These are phyloP conservation scores for Rosa lucieae DNA, from an alignment of 306 rosid species.

Conservation along the genomic window DNA sequence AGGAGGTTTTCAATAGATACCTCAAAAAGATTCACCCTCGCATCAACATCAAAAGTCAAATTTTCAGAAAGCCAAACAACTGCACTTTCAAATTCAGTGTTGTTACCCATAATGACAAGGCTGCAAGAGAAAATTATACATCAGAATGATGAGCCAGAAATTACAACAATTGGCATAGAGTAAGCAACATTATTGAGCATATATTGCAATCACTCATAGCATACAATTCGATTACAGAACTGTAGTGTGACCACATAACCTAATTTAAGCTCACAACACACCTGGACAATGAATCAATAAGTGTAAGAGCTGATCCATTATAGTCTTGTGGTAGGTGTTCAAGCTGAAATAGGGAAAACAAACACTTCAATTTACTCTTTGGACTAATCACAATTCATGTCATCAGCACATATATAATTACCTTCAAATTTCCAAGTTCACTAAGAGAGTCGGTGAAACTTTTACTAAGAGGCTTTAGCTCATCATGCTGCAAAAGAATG, in stretches of 20 bases:
- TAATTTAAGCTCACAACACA: slow-evolving; percentile 21
- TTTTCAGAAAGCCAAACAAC: slow-evolving; percentile 89
- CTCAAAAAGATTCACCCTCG: slow-evolving; percentile 95
- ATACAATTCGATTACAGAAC: background rate
- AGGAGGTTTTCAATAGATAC: slow-evolving; percentile 27
- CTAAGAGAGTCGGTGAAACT: slow-evolving; percentile 81
- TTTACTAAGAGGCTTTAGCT: slow-evolving; percentile 86
- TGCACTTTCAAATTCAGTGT: slow-evolving; percentile 80
- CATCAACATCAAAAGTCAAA: slow-evolving; percentile 77
- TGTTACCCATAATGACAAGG: slow-evolving; percentile 84
- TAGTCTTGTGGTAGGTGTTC: slow-evolving; percentile 80
- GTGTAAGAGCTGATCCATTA: slow-evolving; percentile 88
- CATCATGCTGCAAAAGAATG: slow-evolving; percentile 78
- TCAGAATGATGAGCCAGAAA: slow-evolving; percentile 23
- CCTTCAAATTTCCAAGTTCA: slow-evolving; percentile 93
- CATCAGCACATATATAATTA: slow-evolving; percentile 16
- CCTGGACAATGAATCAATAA: slow-evolving; percentile 93
- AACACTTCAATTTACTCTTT: slow-evolving; percentile 27
- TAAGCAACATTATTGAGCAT: slow-evolving; percentile 18
- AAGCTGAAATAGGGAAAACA: slow-evolving; percentile 57
- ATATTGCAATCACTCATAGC: background rate
- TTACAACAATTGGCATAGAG: slow-evolving; percentile 7
- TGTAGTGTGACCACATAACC: background rate
- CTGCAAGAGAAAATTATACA: slow-evolving; percentile 37
- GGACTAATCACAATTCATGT: slow-evolving; percentile 14